Percentiles rank a stretch among this genome's conserved stretches.
Conservation (phyloP, 2,329 filamentous ascomycete genomes). For the Penicillium hesseltinei region DNA sequence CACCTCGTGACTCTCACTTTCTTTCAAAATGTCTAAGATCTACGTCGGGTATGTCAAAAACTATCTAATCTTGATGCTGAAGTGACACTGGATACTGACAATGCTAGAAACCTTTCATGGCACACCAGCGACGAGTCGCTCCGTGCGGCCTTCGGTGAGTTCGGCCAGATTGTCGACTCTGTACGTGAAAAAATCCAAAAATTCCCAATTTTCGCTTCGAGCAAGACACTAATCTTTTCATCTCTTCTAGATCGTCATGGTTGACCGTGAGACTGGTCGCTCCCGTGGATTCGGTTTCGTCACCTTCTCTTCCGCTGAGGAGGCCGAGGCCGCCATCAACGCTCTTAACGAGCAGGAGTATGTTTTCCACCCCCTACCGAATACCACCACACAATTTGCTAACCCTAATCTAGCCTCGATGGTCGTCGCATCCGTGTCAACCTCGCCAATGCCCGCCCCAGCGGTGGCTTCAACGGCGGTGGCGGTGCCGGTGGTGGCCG, state of each 20-base stretch:
- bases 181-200: conserved; percentile 9
- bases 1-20: not conserved
- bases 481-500: conserved; percentile 3
- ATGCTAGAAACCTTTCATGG: conserved; percentile 15
- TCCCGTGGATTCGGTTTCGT: conserved; percentile 21
- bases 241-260: conserved; percentile 14
- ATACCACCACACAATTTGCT: not conserved
- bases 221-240: not conserved
- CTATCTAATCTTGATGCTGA: not conserved
- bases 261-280: conserved; percentile 18
- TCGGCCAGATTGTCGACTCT: conserved; percentile 12
- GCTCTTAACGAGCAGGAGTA: conserved; percentile 17
- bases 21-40: conserved; percentile 18
- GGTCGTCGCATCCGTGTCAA: conserved; percentile 15
- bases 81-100: not conserved
- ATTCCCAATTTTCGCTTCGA: not conserved
- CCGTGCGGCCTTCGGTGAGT: conserved; percentile 9
- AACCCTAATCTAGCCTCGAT: conserved; percentile 8
- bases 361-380: not conserved
- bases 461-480: conserved; percentile 2
- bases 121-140: conserved; percentile 12
- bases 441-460: conserved; percentile 13
- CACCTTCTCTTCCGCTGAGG: conserved; percentile 12
- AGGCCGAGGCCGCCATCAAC: conserved; percentile 14
- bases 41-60: conserved; percentile 15